phyloP scores from a whole-genome alignment of 495 filamentous ascomycete species.

The Glonium stellatum region DNA sequence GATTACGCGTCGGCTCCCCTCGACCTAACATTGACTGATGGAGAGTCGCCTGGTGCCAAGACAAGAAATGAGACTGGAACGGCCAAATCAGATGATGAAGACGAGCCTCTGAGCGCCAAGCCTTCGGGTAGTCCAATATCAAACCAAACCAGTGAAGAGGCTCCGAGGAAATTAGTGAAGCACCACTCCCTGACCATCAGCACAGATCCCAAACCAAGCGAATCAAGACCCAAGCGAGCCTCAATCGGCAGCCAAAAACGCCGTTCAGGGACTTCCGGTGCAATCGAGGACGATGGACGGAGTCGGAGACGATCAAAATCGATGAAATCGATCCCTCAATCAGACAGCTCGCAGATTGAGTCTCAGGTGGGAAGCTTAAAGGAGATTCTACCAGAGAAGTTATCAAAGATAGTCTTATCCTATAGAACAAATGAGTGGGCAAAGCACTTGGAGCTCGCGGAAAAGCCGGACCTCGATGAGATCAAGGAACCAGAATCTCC shows the following conservation, averaged over 20 bases:
- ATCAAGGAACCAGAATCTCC: constrained; percentile 26
- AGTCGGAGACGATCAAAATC: constrained; percentile 23
- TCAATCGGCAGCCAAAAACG: constrained; percentile 6
- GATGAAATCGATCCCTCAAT: constrained; percentile 33
- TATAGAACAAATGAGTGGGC: constrained; percentile 97
- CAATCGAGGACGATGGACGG: constrained; percentile 8
- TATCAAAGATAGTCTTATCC: constrained; percentile 69
- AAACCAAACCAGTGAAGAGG: background rate
- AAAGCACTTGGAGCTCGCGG: constrained; percentile 75
- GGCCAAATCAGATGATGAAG: background rate
- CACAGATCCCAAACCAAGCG: constrained; percentile 21
- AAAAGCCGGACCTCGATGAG: constrained; percentile 63
- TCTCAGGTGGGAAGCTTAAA: constrained; percentile 40
- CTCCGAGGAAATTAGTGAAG: background rate
- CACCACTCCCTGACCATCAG: constrained; percentile 22
- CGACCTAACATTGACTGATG: background rate
- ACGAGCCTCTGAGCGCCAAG: background rate
- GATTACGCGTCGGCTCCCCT: background rate
- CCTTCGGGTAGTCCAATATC: background rate
- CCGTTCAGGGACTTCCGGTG: constrained; percentile 1
- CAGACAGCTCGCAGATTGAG: constrained; percentile 37
- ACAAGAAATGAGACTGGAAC: background rate
- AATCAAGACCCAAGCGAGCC: constrained; percentile 1
- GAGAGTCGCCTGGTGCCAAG: background rate
- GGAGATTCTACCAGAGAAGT: constrained; percentile 44